Evolutionary conservation across 2,329 filamentous ascomycete species (phyloP), one percentile per base, ranked within the genome.

Genomic region (Periconia sp.): DNA sequence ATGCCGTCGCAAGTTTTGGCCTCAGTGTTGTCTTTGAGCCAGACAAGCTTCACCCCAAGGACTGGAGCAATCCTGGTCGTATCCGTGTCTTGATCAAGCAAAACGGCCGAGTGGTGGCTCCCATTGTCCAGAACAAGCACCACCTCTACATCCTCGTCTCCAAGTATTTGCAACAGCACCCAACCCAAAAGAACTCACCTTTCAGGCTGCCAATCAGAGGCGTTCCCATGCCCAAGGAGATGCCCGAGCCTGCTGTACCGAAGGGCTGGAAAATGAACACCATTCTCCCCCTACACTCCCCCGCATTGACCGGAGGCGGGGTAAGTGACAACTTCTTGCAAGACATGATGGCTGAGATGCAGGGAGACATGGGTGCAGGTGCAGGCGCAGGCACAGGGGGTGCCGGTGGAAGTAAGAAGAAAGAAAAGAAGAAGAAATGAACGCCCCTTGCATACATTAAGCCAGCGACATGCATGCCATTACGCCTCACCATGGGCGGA

Each of bases 301-400:
- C 92, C 0, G 94, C 92, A 17, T 83, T 97, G 76, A 94, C 90
- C 50, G 94, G 94, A 9, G 94, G 94, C 11, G 94, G 94, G 35
- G 91, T 97, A 11, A 92, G 86, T 57, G 94, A 99, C 74, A 96
- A 97, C 69, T 85, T 97, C 57, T 86, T 97, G 68, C 91, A 94
- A 79, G 92, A 97, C 63, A 96, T 97, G 82, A 96, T 97, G 92
- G 88, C 86, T 68, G 91, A 95, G 78, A 96, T 97, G 91, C 80
- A 82, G 60, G 79, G 77, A 11, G 68, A 74, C 55, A 61, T 67
- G 49, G 68, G 62, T 41, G 68, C 58, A 10, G 62, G 58, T 18
- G 60, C 64, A 44, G 61, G 62, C 41, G 65, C 64, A 31, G 65
- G 59, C 17, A 44, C 61, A 18, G 67, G 63, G 13, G 49, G 37